Conservation (phyloP, 495 filamentous ascomycete genomes). For the Aspergillus hancockii region DNA sequence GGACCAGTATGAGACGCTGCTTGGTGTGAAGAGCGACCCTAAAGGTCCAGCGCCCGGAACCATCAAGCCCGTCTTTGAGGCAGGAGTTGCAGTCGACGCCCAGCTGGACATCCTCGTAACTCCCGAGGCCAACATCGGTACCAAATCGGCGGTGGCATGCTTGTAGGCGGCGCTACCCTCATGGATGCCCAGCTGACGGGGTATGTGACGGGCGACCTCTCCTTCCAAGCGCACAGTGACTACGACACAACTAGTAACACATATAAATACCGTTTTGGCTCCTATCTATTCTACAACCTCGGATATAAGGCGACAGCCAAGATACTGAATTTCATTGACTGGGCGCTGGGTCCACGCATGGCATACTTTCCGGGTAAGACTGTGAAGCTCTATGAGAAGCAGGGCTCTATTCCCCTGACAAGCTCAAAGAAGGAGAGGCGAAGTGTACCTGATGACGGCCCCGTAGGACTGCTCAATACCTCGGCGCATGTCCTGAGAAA, state of each 20-base stretch:
- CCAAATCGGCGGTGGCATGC: slow-evolving; percentile 25
- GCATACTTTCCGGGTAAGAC: slow-evolving; percentile 12
- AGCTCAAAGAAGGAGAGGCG: neutral
- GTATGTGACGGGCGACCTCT: slow-evolving; percentile 19
- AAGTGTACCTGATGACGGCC: slow-evolving; percentile 1
- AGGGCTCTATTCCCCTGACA: slow-evolving; percentile 5
- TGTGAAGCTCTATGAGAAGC: slow-evolving; percentile 11
- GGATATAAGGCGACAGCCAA: slow-evolving; percentile 26
- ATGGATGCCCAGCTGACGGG: slow-evolving; percentile 27
- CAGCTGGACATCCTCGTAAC: slow-evolving; percentile 23
- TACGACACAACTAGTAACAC: slow-evolving; percentile 6
- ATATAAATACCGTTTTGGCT: slow-evolving; percentile 18
- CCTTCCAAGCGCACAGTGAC: slow-evolving; percentile 22
- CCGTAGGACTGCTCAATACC: no score
- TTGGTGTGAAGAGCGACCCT: slow-evolving; percentile 14
- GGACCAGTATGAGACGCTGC: slow-evolving; percentile 11
- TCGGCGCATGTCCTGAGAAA: no score
- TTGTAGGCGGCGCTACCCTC: slow-evolving; percentile 19
- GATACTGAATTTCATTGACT: slow-evolving; percentile 22
- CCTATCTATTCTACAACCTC: slow-evolving; percentile 27
- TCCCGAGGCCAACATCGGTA: slow-evolving; percentile 26
- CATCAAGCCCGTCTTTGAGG: slow-evolving; percentile 24
- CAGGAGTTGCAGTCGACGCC: slow-evolving; percentile 21
- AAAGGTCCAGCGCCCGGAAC: slow-evolving; percentile 10
- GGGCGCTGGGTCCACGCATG: slow-evolving; percentile 15